Conservation (phyloP, 495 filamentous ascomycete species). For the Penicillium paradoxum region DNA sequence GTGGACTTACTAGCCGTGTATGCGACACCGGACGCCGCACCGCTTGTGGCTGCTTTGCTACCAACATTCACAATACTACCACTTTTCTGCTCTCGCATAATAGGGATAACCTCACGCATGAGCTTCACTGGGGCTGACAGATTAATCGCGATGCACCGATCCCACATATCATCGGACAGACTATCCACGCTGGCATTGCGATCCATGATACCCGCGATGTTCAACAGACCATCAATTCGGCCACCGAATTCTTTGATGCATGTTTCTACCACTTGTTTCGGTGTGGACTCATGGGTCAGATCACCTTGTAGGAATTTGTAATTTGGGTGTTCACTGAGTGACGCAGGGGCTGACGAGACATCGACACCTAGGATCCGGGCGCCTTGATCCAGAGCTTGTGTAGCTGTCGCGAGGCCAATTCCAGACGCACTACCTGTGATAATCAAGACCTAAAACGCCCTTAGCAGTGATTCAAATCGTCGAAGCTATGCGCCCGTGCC, state of each 20-base stretch:
- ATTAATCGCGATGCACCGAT: constrained; percentile 1
- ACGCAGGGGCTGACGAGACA: not conserved
- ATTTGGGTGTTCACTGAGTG: not conserved
- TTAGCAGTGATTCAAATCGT: not conserved
- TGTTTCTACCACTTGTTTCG: not conserved
- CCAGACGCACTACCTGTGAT: not conserved
- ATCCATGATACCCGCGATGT: constrained; percentile 41
- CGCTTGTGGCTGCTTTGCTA: constrained; percentile 32
- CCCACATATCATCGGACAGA: constrained; percentile 22
- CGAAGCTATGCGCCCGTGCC: not conserved
- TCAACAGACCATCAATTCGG: constrained; percentile 36
- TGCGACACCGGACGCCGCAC: constrained; percentile 35
- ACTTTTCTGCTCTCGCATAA: not conserved
- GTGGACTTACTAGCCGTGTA: constrained; percentile 38
- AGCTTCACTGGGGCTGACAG: not conserved
- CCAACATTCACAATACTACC: constrained; percentile 37
- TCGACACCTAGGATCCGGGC: not conserved
- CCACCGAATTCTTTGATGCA: not conserved
- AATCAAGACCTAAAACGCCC: not conserved
- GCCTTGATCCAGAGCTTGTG: not conserved
- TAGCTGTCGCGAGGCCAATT: not conserved
- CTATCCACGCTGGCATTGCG: constrained; percentile 29
- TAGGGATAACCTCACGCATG: not conserved
- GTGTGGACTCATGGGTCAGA: not conserved
- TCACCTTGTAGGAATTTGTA: not conserved